Base-by-base conservation (phyloP, 2,329 filamentous ascomycete genomes). In the Amylocarpus encephaloides region DNA sequence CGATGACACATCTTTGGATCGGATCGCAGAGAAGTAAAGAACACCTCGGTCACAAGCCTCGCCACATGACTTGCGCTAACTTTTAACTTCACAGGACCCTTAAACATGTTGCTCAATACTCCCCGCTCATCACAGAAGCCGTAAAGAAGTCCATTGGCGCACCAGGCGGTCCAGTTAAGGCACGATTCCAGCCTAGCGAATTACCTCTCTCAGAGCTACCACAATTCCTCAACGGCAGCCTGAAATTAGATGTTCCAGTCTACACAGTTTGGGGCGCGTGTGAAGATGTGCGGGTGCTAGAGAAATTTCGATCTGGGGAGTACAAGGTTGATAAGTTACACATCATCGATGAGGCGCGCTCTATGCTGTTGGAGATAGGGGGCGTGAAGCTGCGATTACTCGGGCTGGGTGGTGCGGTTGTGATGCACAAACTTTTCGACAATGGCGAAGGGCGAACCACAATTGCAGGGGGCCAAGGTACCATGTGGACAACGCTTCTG, bases 361-460 rank as follows among this genome's bases (percentile, higher is more conserved):
- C 93, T 34, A 88, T 95, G 76, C 76, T 98, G 60, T 78, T 98
- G 51, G 93, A 98, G 71, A 78, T 97, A 53, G 93, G 92, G 50
- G 93, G 93, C 50, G 89, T 98, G 49, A 97, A 97, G 78, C 82
- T 98, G 58, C 87, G 93, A 64, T 79, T 98, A 44, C 80, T 98
- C 29, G 93, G 93, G 55, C 78, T 98, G 32, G 93, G 93, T 58
- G 93, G 93, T 63, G 93, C 93, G 6, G 92, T 98, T 5, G 93
- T 98, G 53, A 98, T 98, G 90, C 93, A 98, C 78, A 98, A 98
- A 77, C 81, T 98, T 15, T 98, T 98, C 65, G 93, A 98, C 70
- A 98, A 98, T 61, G 93, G 93, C 48, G 93, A 98, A 67, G 93
- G 93, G 53, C 85, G 92, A 70, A 98, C 93, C 45, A 98, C 94